Evolutionary conservation across 1,284 basidiomycete species (phyloP).

Genomic region (Takashimella koratensis): DNA sequence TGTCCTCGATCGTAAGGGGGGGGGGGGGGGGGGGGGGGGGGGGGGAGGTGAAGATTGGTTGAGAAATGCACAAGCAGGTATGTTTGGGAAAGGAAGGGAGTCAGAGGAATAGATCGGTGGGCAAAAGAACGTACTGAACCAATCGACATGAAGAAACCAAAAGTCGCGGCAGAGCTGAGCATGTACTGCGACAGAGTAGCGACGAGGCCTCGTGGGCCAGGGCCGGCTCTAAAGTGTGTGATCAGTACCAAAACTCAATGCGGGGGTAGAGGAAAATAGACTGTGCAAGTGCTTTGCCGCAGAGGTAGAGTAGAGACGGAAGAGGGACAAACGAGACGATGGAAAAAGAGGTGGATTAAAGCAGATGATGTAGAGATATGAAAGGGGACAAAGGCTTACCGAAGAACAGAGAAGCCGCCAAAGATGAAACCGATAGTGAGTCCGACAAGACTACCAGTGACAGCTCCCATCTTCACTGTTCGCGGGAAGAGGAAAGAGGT

Average conservation of each 20-base stretch:
- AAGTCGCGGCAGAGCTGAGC: constrained; percentile 57
- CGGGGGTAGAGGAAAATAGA: no score
- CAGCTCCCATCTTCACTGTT: constrained; percentile 75
- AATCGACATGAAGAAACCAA: constrained; percentile 51
- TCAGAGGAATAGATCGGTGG: not conserved
- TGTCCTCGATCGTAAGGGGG: no score
- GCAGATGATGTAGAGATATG: no score
- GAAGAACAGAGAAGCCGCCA: constrained; percentile 80
- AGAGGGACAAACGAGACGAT: not conserved
- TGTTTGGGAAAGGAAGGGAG: no score
- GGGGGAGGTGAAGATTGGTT: no score
- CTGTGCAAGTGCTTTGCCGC: no score
- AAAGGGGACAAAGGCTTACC: constrained; percentile 54
- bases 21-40: no score
- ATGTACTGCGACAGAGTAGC: constrained; percentile 91
- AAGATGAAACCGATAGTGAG: constrained; percentile 96
- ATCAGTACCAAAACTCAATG: no score
- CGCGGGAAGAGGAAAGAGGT: no score
- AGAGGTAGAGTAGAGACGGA: no score
- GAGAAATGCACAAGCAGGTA: no score
- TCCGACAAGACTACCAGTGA: constrained; percentile 85
- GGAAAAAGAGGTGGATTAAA: not conserved
- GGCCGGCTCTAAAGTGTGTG: constrained; percentile 70
- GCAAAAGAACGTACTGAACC: constrained; percentile 47
- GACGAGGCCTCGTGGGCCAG: constrained; percentile 78